These are phyloP conservation scores for Clarireedia paspali DNA, from an alignment of 2,329 filamentous ascomycete genomes.

Conservation along the genomic window DNA sequence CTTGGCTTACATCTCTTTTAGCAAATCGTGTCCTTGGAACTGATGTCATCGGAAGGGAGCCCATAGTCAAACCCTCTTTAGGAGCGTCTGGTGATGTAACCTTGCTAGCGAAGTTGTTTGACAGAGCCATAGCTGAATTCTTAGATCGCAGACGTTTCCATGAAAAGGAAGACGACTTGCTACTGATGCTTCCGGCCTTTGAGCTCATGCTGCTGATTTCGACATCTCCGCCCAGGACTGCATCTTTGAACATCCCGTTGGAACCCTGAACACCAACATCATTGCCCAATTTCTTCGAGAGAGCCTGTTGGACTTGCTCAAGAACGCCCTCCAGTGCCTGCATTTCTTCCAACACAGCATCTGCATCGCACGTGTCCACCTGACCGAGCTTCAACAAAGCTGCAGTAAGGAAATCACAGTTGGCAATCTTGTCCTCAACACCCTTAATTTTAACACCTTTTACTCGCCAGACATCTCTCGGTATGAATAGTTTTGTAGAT, in stretches of 20 bases:
- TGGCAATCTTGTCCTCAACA: conserved; percentile 86
- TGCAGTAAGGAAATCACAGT: conserved; percentile 85
- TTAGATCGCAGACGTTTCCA: conserved; percentile 90
- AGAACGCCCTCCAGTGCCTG: conserved; percentile 78
- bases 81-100: conserved; percentile 37
- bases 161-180: conserved; percentile 74
- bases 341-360: conserved; percentile 90
- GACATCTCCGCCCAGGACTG: conserved; percentile 37
- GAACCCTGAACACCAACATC: conserved; percentile 81
- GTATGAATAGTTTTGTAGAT: conserved; percentile 85
- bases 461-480: conserved; percentile 87
- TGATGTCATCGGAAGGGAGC: conserved; percentile 67
- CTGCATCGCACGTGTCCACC: conserved; percentile 84
- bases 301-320: conserved; percentile 70
- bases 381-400: conserved; percentile 75
- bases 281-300: conserved; percentile 80
- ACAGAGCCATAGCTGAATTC: conserved; percentile 62
- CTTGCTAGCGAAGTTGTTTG: conserved; percentile 43
- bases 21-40: conserved; percentile 58
- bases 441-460: conserved; percentile 89
- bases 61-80: conserved; percentile 58
- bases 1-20: conserved; percentile 61
- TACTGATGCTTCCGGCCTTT: conserved; percentile 54
- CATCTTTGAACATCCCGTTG: conserved; percentile 67
- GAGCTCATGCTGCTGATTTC: conserved; percentile 35